A percentile compares a stretch with the other conserved stretches of the same genome.
These are phyloP conservation scores for Cladosporium sphaerospermum DNA, from an alignment of 2,329 filamentous ascomycete species.

Conservation along the genomic window DNA sequence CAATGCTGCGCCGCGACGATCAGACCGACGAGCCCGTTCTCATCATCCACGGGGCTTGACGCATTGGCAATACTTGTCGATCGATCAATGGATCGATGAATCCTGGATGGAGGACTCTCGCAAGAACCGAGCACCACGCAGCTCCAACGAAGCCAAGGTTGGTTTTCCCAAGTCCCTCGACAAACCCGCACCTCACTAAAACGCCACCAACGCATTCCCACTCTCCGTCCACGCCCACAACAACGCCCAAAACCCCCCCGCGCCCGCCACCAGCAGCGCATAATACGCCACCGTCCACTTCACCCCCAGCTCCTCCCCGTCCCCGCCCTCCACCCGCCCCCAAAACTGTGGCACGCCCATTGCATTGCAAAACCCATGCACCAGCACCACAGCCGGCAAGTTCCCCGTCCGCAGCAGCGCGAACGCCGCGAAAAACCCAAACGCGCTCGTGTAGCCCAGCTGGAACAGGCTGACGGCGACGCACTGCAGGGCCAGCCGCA, in stretches of 20 bases:
- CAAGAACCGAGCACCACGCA: too few relatives aligned
- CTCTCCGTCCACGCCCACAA: conserved; percentile 69
- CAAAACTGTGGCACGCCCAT: conserved; percentile 83
- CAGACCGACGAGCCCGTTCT: too few relatives aligned
- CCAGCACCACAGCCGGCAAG: conserved; percentile 64
- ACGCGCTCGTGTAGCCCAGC: conserved; percentile 83
- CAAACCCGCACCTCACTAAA: conserved; percentile 1
- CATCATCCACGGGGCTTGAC: too few relatives aligned
- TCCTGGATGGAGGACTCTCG: too few relatives aligned
- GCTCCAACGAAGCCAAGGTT: too few relatives aligned
- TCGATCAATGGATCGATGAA: too few relatives aligned
- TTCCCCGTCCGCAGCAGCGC: conserved; percentile 80
- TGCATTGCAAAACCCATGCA: conserved; percentile 87
- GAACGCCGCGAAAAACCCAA: conserved; percentile 90
- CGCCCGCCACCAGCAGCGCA: conserved; percentile 63
- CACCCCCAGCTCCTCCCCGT: conserved; percentile 37
- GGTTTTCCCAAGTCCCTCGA: too few relatives aligned
- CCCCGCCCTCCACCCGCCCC: conserved; percentile 55
- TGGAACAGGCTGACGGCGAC: conserved; percentile 72
- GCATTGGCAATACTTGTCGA: too few relatives aligned
- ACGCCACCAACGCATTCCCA: conserved; percentile 40
- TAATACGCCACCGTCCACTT: conserved; percentile 78
- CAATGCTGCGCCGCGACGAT: too few relatives aligned
- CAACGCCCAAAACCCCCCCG: conserved; percentile 61
- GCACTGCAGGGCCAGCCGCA: conserved; percentile 22